Evolutionary conservation across 257 asterid species (phyloP), one percentile per base, ranked within the genome.

Genomic region (Lithospermum erythrorhizon): DNA sequence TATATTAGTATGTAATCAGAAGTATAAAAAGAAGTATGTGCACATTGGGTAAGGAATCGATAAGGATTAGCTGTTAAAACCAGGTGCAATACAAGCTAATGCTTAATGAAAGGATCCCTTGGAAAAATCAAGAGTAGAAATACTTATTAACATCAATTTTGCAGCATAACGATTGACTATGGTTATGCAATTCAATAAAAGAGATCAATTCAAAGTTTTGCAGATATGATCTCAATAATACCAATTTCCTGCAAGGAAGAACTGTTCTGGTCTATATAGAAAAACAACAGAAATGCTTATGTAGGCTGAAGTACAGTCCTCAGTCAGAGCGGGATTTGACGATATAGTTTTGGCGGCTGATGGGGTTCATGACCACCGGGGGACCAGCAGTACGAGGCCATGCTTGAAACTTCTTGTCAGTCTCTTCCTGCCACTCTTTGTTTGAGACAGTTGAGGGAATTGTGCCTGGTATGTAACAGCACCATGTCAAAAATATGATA

Each of bases 371-470:
- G 70, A 90, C 95, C 53, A 90, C 95, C 0, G 96, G 98, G 10
- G 98, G 94, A 53, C 98, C 96, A 18, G 96, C 98, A 73, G 96
- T 85, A 19, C 96, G 91, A 61, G 98, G 98, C 98, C 96, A 90
- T 48, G 95, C 98, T 83, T 80, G 91, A 65, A 87, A 76, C 83
- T 87, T 85, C 58, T 82, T 87, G 83, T 90, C 98, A 0, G 98
- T 90, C 76, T 79, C 95, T 59, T 57, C 72, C 81, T 51, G 65
- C 98, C 98, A 90, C 1, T 82, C 94, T 45, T 79, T 82, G 69
- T 21, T 69, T 21, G 82, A 52, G 65, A 90, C 74, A 13, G 95
- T 87, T 21, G 8, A 27, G 21, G 95, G 96, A 49, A 87, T 90
- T 25, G 84, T 71, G 62, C 98, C 96, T 90, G 70, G 60, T 56